Conservation (phyloP, 352 stramenopile genomes). For the Phytopythium vexans region DNA sequence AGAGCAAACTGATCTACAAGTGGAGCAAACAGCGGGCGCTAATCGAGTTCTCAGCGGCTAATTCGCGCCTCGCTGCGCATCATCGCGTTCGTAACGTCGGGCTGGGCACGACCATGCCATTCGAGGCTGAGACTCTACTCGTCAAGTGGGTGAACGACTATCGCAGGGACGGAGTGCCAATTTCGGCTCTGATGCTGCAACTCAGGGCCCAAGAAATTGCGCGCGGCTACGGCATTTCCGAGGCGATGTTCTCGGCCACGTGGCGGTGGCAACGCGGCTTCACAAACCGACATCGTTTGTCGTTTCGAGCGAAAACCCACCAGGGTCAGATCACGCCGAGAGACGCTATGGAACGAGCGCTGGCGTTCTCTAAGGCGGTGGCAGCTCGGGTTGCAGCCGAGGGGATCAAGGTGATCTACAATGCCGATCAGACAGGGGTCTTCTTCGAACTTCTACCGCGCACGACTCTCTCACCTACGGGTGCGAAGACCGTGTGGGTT, state of each 20-base stretch:
- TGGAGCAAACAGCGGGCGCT: background rate
- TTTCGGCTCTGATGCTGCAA: conserved; percentile 4
- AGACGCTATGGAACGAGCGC: background rate
- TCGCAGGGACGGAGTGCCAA: conserved; percentile 4
- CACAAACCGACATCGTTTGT: conserved; percentile 8
- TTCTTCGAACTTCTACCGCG: conserved; percentile 27
- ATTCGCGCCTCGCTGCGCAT: background rate
- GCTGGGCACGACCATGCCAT: background rate
- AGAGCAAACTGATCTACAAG: conserved; percentile 9
- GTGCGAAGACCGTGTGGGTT: conserved; percentile 23
- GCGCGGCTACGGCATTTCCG: background rate
- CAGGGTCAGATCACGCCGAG: conserved; percentile 10
- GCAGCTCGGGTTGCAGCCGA: background rate
- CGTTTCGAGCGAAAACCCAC: conserved; percentile 13
- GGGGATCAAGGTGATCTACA: conserved; percentile 13
- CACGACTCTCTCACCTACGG: conserved; percentile 10
- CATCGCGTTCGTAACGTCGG: conserved; percentile 1
- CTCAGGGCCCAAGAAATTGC: background rate
- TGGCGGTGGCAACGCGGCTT: conserved; percentile 7
- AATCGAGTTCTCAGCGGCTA: background rate
- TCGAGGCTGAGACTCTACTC: background rate
- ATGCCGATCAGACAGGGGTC: conserved; percentile 19
- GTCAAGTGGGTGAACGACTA: conserved; percentile 9
- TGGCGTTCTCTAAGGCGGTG: conserved; percentile 8
- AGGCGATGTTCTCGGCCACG: background rate